Base-by-base conservation (phyloP, 2,329 filamentous ascomycete genomes). In the Emericellopsis cladophorae region DNA sequence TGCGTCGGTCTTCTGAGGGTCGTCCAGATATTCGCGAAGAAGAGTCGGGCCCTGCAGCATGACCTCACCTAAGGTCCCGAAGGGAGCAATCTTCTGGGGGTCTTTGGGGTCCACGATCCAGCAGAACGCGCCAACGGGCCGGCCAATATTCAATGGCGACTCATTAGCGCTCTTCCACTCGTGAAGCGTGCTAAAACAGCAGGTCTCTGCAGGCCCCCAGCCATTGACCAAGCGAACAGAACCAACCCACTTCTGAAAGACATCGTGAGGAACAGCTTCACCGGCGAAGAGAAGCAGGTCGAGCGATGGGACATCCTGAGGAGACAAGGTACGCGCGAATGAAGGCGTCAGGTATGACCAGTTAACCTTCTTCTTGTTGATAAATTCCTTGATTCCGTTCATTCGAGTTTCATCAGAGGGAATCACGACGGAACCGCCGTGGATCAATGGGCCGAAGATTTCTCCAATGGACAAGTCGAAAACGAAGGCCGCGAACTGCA, bases 1-100 rank as follows among this genome's bases (percentile, higher is more conserved):
- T 4, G 45, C 12, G 42, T 54, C 41, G 58, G 65, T 57, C 6
- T 31, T 23, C 12, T 42, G 22, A 22, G 50, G 4, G 9, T 52
- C 46, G 40, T 66, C 65, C 14, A 71, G 51, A 42, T 74, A 75
- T 31, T 68, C 67, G 31, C 62, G 55, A 23, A 65, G 66, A 12
- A 74, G 4, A 15, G 44, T 48, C 29, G 68, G 68, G 1, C 46
- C 48, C 33, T 49, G 43, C 11, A 49, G 39, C 21, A 45, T 29
- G 14, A 49, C 38, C 36, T 49, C 48, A 6, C 48, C 46, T 1
- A 42, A 9, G 5, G 34, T 40, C 8, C 48, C 48, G 15, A 45
- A 12, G 18, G 48, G 48, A 2, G 42, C 43, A 2, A 45, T 34
- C 7, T 37, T 31, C 11, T 40, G 21, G 15, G 33, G 31, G 32